Percentiles rank a stretch among this genome's conserved stretches.
Evolutionary conservation across 768 basidiomycete species (phyloP).

Genomic region (Leccinellum albellum): DNA sequence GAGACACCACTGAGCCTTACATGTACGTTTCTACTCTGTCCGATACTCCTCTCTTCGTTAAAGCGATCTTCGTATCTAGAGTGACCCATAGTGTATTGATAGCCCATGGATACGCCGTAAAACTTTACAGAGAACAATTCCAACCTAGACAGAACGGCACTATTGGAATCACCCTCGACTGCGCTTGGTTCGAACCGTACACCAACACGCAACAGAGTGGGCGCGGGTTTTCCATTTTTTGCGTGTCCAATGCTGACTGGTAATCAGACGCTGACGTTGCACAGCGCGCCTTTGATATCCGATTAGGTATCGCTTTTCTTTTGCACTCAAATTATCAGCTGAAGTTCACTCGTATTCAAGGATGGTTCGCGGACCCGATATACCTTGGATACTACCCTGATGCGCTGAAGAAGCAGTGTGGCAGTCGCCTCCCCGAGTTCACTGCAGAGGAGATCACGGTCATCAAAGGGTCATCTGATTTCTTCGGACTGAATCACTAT

Average conservation of each 20-base stretch:
- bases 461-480: slow-evolving; percentile 67
- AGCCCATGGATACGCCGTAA: slow-evolving; percentile 67
- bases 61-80: slow-evolving; percentile 32
- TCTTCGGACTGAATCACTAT: slow-evolving; percentile 77
- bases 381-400: slow-evolving; percentile 72
- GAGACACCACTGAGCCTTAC: slow-evolving; percentile 69
- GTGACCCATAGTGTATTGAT: slow-evolving; percentile 68
- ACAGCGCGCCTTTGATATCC: slow-evolving; percentile 70
- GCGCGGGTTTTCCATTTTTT: background rate
- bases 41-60: background rate
- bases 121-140: slow-evolving; percentile 66
- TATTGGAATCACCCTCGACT: slow-evolving; percentile 79
- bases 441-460: slow-evolving; percentile 54
- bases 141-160: slow-evolving; percentile 59
- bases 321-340: slow-evolving; percentile 25
- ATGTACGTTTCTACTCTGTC: slow-evolving; percentile 44
- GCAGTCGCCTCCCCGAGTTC: slow-evolving; percentile 58
- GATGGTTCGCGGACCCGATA: slow-evolving; percentile 70
- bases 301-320: slow-evolving; percentile 54
- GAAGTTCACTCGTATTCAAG: slow-evolving; percentile 30
- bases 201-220: slow-evolving; percentile 66
- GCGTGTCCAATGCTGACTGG: background rate
- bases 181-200: slow-evolving; percentile 73
- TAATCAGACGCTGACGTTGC: slow-evolving; percentile 60
- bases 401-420: slow-evolving; percentile 54